phyloP scores from a whole-genome alignment of 495 filamentous ascomycete genomes.

The Xylaria curta region DNA sequence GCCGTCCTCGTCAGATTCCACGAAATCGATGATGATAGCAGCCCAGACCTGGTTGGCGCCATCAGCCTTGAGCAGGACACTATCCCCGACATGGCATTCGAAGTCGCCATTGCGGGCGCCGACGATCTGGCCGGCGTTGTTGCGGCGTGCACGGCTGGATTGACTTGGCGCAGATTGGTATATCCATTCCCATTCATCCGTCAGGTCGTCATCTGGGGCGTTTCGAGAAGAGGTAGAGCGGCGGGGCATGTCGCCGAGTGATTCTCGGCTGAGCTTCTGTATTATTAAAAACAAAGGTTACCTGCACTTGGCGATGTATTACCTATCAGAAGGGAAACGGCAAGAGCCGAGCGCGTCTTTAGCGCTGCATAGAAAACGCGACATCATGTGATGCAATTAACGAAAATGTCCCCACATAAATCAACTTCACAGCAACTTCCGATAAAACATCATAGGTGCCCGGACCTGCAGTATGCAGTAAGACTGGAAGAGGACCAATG shows the following conservation, averaged over 20 bases:
- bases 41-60: slow-evolving; percentile 83
- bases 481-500: too few relatives aligned
- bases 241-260: slow-evolving; percentile 31
- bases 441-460: too few relatives aligned
- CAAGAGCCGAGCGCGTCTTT: slow-evolving; percentile 13
- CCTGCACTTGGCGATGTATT: neutral
- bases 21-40: slow-evolving; percentile 82
- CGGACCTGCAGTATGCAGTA: too few relatives aligned
- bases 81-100: slow-evolving; percentile 80
- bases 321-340: neutral
- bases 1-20: slow-evolving; percentile 70
- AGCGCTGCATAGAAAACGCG: slow-evolving; percentile 12
- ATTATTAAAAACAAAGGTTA: too few relatives aligned
- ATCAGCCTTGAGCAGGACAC: slow-evolving; percentile 84
- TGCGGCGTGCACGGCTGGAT: slow-evolving; percentile 30
- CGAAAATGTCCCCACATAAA: neutral
- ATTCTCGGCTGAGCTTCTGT: neutral
- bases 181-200: slow-evolving; percentile 93
- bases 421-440: neutral
- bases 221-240: slow-evolving; percentile 41
- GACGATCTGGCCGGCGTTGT: slow-evolving; percentile 60
- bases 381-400: slow-evolving; percentile 22
- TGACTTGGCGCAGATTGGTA: slow-evolving; percentile 51
- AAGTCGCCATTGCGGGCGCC: slow-evolving; percentile 89
- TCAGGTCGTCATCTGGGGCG: slow-evolving; percentile 86